phyloP scores from a whole-genome alignment of 352 stramenopile species.

The Phytophthora vignae region DNA sequence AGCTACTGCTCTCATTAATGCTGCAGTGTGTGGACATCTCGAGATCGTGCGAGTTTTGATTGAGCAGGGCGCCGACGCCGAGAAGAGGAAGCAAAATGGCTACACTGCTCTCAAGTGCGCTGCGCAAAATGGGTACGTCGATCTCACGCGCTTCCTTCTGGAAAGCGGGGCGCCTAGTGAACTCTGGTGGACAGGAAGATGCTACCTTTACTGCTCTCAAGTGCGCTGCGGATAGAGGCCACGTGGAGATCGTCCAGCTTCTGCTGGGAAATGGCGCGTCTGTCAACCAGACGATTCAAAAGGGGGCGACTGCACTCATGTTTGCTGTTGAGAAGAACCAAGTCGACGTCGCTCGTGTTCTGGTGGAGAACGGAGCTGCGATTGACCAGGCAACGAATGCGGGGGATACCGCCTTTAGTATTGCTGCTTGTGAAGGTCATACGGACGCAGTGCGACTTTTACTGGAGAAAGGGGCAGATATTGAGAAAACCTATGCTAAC shows the following conservation, averaged over 20 bases:
- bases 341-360: background rate
- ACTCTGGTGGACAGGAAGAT: too few relatives aligned
- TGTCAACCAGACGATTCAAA: background rate
- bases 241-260: background rate
- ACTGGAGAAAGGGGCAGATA: background rate
- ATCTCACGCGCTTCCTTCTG: background rate
- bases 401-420: background rate
- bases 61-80: background rate
- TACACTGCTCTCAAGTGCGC: background rate
- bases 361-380: background rate
- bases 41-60: constrained; percentile 1
- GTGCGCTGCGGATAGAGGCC: background rate
- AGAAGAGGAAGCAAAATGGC: background rate
- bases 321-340: background rate
- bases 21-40: background rate
- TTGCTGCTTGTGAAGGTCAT: constrained; percentile 3
- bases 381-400: background rate
- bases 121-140: too few relatives aligned
- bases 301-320: background rate
- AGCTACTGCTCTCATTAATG: background rate
- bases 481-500: background rate
- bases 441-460: background rate
- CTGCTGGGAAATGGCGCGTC: background rate
- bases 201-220: background rate
- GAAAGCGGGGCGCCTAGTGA: background rate